Evolutionary conservation across 2,329 filamentous ascomycete genomes (phyloP).

Genomic region (Endothia cerciana): DNA sequence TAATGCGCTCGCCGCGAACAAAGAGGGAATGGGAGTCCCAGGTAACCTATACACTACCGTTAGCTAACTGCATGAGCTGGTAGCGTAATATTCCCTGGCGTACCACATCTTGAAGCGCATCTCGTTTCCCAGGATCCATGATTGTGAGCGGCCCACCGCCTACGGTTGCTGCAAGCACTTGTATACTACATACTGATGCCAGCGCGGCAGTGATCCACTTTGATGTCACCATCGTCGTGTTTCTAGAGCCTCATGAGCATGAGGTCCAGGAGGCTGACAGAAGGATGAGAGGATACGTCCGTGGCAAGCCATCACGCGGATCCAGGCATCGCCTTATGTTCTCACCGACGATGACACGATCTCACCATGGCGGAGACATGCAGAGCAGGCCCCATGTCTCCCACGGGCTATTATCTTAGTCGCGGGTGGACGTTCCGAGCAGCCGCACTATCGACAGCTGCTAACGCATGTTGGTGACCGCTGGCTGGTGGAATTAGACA

Average conservation of each 20-base stretch:
- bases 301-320: background rate
- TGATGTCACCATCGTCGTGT: constrained; percentile 14
- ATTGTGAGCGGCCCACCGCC: constrained; percentile 11
- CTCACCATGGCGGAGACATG: constrained; percentile 11
- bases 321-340: constrained; percentile 17
- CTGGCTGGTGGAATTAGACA: constrained; percentile 27
- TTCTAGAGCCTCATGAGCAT: background rate
- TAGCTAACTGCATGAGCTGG: background rate
- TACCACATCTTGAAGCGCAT: constrained; percentile 24
- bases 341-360: background rate
- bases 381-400: constrained; percentile 1
- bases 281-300: background rate
- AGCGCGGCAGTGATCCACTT: constrained; percentile 1
- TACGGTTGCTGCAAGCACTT: constrained; percentile 8
- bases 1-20: constrained; percentile 69
- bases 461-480: constrained; percentile 20
- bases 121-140: constrained; percentile 14
- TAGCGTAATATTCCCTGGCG: background rate
- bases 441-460: constrained; percentile 21
- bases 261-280: background rate
- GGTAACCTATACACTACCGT: constrained; percentile 49
- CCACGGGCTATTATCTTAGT: background rate
- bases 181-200: constrained; percentile 17
- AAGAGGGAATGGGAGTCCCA: constrained; percentile 76
- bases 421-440: constrained; percentile 25